These are phyloP conservation scores for Pisolithus marmoratus DNA, from an alignment of 768 basidiomycete genomes.

Conservation along the genomic window DNA sequence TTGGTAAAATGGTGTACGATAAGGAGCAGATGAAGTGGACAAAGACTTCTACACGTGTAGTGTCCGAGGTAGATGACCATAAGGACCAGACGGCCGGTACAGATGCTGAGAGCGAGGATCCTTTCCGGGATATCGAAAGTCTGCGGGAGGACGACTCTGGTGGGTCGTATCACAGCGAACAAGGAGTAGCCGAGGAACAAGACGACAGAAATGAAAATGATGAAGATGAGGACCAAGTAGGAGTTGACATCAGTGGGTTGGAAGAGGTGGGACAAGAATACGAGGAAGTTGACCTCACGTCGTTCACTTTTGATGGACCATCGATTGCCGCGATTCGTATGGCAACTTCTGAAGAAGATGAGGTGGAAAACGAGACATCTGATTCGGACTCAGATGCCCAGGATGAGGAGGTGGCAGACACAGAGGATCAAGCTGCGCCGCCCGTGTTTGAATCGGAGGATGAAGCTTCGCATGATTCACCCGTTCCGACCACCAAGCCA, in stretches of 20 bases:
- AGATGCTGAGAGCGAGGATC: constrained; percentile 70
- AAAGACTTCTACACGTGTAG: constrained; percentile 43
- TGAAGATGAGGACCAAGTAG: constrained; percentile 10
- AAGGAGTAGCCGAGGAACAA: neutral
- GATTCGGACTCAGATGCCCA: constrained; percentile 29
- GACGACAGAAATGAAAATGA: constrained; percentile 10
- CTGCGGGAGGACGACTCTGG: constrained; percentile 56
- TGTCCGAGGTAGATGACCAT: constrained; percentile 25
- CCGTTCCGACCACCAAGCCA: neutral
- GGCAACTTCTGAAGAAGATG: constrained; percentile 34
- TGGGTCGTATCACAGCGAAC: constrained; percentile 12
- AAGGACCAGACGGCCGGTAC: constrained; percentile 25
- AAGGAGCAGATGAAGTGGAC: constrained; percentile 82
- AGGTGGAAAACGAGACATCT: constrained; percentile 38
- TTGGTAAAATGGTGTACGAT: constrained; percentile 89
- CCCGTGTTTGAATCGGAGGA: constrained; percentile 32
- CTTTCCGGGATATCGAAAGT: constrained; percentile 90
- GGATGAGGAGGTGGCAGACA: constrained; percentile 9
- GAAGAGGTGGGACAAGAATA: constrained; percentile 43
- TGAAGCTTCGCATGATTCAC: constrained; percentile 21
- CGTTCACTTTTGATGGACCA: constrained; percentile 67
- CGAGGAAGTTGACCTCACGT: constrained; percentile 62
- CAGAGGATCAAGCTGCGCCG: constrained; percentile 6
- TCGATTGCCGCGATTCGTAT: constrained; percentile 47
- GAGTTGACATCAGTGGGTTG: constrained; percentile 31